Percentiles rank a stretch among this genome's conserved stretches.
Conservation (phyloP, 2,329 filamentous ascomycete species). For the Tympanopsis confertula region DNA sequence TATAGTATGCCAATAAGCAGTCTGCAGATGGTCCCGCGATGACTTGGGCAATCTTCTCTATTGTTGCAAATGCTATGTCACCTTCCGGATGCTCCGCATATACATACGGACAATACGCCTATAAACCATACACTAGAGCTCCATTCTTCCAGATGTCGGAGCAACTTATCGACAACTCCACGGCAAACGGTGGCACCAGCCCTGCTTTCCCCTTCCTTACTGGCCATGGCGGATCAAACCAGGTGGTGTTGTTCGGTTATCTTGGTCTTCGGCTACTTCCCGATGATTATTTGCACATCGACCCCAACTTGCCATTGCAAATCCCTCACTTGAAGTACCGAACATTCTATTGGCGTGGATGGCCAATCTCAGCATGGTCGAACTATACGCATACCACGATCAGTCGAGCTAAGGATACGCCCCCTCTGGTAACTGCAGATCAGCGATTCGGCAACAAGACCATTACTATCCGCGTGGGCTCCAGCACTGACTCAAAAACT, state of each 20-base stretch:
- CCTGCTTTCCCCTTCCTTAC: conserved; percentile 62
- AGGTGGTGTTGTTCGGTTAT: conserved; percentile 57
- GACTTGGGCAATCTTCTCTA: conserved; percentile 61
- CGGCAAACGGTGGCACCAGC: conserved; percentile 53
- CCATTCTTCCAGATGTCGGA: conserved; percentile 65
- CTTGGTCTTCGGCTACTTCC: conserved; percentile 46
- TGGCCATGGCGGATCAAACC: conserved; percentile 57
- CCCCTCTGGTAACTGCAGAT: conserved; percentile 37
- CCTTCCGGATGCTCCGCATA: conserved; percentile 57
- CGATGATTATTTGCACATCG: conserved; percentile 46
- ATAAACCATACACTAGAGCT: conserved; percentile 49
- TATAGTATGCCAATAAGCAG: conserved; percentile 53
- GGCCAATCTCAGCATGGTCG: conserved; percentile 46
- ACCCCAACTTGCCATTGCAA: conserved; percentile 55
- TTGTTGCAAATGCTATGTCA: conserved; percentile 53
- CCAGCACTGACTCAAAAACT: conserved; percentile 21
- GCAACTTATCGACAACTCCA: conserved; percentile 49
- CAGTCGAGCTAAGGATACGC: conserved; percentile 28
- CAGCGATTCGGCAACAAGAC: conserved; percentile 33
- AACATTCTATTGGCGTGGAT: conserved; percentile 56
- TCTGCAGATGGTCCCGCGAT: conserved; percentile 59
- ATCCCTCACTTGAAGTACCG: conserved; percentile 48
- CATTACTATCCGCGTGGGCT: conserved; percentile 47
- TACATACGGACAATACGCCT: conserved; percentile 54
- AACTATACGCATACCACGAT: conserved; percentile 56